Evolutionary conservation across 2,329 filamentous ascomycete genomes (phyloP).

Genomic region (Epicoccum sorghinum): DNA sequence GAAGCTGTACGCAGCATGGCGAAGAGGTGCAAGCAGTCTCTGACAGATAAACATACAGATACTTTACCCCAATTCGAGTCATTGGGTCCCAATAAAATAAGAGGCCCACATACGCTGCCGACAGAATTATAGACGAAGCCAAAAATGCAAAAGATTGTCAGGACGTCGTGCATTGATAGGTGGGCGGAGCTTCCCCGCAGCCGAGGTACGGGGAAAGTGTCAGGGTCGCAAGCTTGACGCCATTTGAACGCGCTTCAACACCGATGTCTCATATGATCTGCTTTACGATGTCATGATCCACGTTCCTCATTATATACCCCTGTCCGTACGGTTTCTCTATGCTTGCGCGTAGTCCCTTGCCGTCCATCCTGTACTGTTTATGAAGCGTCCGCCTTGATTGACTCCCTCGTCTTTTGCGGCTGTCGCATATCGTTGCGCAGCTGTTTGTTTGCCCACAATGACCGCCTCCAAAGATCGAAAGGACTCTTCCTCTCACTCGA

Average conservation of each 20-base stretch:
- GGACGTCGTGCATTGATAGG: background rate
- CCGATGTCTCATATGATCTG: slow-evolving; percentile 2
- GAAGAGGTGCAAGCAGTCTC: no score
- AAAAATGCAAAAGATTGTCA: no score
- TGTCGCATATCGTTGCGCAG: background rate
- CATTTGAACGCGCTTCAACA: slow-evolving; percentile 6
- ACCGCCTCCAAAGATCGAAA: slow-evolving; percentile 4
- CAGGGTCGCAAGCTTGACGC: slow-evolving; percentile 19
- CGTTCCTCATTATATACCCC: background rate
- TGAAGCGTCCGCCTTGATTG: slow-evolving; percentile 7
- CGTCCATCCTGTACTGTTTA: background rate
- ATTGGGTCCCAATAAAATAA: no score
- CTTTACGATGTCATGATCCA: slow-evolving; percentile 14
- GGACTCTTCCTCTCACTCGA: background rate
- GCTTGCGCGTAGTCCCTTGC: background rate
- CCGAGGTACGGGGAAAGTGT: slow-evolving; percentile 22
- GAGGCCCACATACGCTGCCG: no score
- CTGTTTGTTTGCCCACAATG: slow-evolving; percentile 1
- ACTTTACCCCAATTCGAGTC: no score
- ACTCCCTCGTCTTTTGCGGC: background rate
- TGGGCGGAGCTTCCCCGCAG: slow-evolving; percentile 20
- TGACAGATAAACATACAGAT: no score
- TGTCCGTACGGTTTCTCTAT: background rate
- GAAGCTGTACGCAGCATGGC: no score
- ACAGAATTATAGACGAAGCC: no score